Evolutionary conservation across 2,329 filamentous ascomycete species (phyloP), one percentile per base, ranked within the genome.

Genomic region (Penicillium sp.): DNA sequence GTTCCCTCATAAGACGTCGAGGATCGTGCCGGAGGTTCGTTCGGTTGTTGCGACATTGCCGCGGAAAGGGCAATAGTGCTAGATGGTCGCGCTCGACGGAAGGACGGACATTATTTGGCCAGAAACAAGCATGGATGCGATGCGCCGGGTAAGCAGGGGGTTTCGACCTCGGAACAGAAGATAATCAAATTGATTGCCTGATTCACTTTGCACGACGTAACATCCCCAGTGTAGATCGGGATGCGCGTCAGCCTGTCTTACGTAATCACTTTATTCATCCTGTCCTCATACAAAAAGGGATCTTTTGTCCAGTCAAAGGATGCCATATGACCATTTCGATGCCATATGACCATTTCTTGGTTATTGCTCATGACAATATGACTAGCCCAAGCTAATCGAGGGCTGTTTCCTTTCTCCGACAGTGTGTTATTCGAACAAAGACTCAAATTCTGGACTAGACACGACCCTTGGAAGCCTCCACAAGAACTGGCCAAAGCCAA

Each of bases 1-100:
- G 40, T 38, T 45, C 39, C 22, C 38, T 54, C 57, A 59, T 62
- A 45, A 38, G 61, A 49, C 50, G 56, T 58, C 39, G 59, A 54
- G 56, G 48, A 40, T 50, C 54, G 54, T 39, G 38, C 46, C 47
- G 31, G 53, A 36, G 58, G 48, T 48, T 55, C 57, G 56, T 62
- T 54, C 44, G 55, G 50, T 57, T 49, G 59, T 47, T 60, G 57
- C 55, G 61, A 63, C 62, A 67, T 65, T 53, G 57, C 46, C 55
- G 56, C 46, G 50, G 55, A 36, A 36, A 51, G 45, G 46, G 57
- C 51, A 50, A 58, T 54, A 50, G 34, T 53, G 58, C 56, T 62
- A 61, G 50, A 53, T 61, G 49, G 57, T 60, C 62, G 59, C 57
- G 59, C 59, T 59, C 53, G 51, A 55, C 45, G 52, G 48, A 53